These are phyloP conservation scores for Boletus rubropictus DNA, from an alignment of 768 basidiomycete genomes.

Conservation along the genomic window DNA sequence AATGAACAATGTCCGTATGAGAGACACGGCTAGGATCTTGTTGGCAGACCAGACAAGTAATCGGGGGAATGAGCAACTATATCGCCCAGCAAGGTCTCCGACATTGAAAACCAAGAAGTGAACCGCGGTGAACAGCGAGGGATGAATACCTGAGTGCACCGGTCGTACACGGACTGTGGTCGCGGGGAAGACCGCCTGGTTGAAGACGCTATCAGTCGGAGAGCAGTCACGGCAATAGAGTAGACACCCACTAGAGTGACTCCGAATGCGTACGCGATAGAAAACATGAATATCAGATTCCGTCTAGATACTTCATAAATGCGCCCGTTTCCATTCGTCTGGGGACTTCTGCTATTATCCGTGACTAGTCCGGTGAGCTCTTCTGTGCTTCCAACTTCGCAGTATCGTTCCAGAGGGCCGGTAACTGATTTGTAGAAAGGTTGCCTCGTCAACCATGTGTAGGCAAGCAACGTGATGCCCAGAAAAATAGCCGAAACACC, in stretches of 20 bases:
- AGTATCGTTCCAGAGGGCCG: conserved; percentile 39
- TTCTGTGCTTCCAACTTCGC: conserved; percentile 20
- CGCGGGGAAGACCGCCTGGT: conserved; percentile 79
- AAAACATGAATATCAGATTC: conserved; percentile 65
- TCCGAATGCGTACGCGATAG: conserved; percentile 69
- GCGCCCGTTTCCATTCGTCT: conserved; percentile 35
- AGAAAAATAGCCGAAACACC: conserved; percentile 63
- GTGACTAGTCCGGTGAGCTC: conserved; percentile 35
- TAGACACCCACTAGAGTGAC: conserved; percentile 65
- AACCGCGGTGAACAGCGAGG: conserved; percentile 73
- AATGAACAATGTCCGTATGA: conserved; percentile 74
- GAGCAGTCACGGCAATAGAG: not conserved
- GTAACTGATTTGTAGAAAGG: conserved; percentile 55
- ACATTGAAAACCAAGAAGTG: conserved; percentile 75
- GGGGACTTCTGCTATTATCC: conserved; percentile 18
- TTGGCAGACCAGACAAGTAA: conserved; percentile 66
- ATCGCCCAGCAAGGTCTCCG: conserved; percentile 69
- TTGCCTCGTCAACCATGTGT: conserved; percentile 52
- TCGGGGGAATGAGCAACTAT: conserved; percentile 57
- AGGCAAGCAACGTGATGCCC: conserved; percentile 45
- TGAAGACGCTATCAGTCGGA: conserved; percentile 4
- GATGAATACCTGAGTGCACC: conserved; percentile 59
- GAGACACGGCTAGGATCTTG: conserved; percentile 55
- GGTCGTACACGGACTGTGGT: conserved; percentile 75
- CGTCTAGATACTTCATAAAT: conserved; percentile 52